Conservation (phyloP, 352 stramenopile species). For the Globisporangium okanoganense region DNA sequence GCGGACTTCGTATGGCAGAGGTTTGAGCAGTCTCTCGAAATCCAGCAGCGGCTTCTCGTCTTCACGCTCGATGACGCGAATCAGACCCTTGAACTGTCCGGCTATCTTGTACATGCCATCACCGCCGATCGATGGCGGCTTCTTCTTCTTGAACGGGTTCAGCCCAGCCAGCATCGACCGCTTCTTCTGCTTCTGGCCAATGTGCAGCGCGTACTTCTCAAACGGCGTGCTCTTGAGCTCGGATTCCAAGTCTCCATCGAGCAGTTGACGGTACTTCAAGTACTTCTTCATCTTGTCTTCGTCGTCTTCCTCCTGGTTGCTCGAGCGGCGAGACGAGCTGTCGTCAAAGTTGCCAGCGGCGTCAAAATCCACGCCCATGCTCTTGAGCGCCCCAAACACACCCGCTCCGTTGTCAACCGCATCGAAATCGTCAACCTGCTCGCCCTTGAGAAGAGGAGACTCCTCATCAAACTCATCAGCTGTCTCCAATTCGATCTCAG, state of each 20-base stretch:
- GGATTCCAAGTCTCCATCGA: conserved; percentile 64
- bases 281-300: conserved; percentile 72
- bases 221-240: conserved; percentile 86
- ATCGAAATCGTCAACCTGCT: conserved; percentile 26
- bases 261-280: conserved; percentile 66
- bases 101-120: conserved; percentile 73
- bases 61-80: conserved; percentile 82
- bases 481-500: conserved; percentile 64
- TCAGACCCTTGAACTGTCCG: conserved; percentile 89
- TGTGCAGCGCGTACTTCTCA: conserved; percentile 84
- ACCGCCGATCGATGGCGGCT: conserved; percentile 27
- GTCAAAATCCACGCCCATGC: conserved; percentile 80
- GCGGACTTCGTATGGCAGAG: conserved; percentile 78
- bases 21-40: conserved; percentile 58
- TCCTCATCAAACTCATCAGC: conserved; percentile 54
- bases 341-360: conserved; percentile 59
- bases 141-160: conserved; percentile 74
- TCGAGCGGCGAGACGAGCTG: conserved; percentile 47
- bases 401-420: conserved; percentile 73
- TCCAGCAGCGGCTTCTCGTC: conserved; percentile 81
- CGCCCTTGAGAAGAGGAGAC: conserved; percentile 37
- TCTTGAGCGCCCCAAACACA: conserved; percentile 84
- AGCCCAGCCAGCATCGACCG: conserved; percentile 52
- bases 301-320: conserved; percentile 44
- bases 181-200: conserved; percentile 78